Conservation (phyloP, 2,329 filamentous ascomycete genomes). For the Trichoderma sp. region DNA sequence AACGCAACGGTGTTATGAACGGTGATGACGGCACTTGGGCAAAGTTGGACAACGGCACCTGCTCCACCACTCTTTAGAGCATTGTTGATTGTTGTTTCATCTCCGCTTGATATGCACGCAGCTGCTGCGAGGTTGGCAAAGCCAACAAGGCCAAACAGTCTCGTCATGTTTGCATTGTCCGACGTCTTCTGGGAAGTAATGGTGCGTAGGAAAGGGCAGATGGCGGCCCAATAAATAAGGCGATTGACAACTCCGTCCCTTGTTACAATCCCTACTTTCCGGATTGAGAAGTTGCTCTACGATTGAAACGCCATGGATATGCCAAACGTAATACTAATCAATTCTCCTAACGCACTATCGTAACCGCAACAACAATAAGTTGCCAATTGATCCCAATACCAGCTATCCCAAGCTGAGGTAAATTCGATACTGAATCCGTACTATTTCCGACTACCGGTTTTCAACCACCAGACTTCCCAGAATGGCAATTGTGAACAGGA, state of each 20-base stretch:
- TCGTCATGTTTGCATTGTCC: neutral
- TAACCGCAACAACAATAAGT: neutral
- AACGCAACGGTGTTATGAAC: neutral
- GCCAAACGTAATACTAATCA: neutral
- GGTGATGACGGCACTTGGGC: neutral
- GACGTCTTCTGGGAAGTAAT: neutral
- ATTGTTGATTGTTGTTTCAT: neutral
- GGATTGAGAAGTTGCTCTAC: neutral
- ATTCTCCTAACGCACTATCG: neutral
- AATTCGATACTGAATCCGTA: neutral
- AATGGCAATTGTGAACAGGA: neutral
- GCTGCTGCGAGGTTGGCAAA: neutral
- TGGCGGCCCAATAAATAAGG: neutral
- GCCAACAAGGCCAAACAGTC: neutral
- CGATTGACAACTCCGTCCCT: neutral
- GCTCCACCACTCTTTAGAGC: neutral
- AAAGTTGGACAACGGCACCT: neutral
- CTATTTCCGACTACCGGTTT: neutral
- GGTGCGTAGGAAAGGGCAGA: neutral
- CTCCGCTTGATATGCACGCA: neutral
- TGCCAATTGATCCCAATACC: neutral
- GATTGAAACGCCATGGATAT: neutral
- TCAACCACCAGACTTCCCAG: neutral
- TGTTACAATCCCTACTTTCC: neutral
- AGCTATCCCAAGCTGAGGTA: neutral